Conservation (phyloP, 2,329 filamentous ascomycete species). For the Aspergillus piperis region DNA sequence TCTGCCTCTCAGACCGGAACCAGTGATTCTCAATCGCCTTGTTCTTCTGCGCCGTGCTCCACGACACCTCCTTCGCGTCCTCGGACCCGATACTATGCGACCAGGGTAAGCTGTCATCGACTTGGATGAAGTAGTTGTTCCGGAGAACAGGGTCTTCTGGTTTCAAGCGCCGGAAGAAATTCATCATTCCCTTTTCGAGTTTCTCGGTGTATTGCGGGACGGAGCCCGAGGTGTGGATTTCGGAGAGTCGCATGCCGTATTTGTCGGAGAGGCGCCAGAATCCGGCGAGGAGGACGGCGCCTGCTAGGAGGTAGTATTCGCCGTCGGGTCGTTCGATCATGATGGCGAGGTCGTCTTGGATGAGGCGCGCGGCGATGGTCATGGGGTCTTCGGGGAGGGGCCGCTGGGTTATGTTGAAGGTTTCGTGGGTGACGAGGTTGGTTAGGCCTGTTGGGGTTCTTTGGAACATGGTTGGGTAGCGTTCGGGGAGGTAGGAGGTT, state of each 20-base stretch:
- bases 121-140: constrained; percentile 88
- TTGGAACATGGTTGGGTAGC: constrained; percentile 72
- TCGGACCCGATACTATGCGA: constrained; percentile 73
- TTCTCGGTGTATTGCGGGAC: constrained; percentile 73
- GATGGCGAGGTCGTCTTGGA: constrained; percentile 81
- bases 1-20: constrained; percentile 77
- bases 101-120: constrained; percentile 77
- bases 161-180: constrained; percentile 73
- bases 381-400: constrained; percentile 77
- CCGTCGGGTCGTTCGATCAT: constrained; percentile 78
- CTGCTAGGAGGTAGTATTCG: constrained; percentile 78
- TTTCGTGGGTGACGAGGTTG: constrained; percentile 71
- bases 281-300: constrained; percentile 72
- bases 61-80: constrained; percentile 64
- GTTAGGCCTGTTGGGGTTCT: constrained; percentile 65
- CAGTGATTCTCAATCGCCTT: constrained; percentile 71
- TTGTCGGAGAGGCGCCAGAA: constrained; percentile 86
- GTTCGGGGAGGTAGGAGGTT: constrained; percentile 66
- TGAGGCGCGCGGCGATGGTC: constrained; percentile 68
- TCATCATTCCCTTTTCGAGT: constrained; percentile 75
- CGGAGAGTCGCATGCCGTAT: constrained; percentile 72
- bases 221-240: constrained; percentile 76
- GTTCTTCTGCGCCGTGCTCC: constrained; percentile 75
- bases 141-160: constrained; percentile 67
- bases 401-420: constrained; percentile 65